These are phyloP conservation scores for Nectriaceae sp. DNA, from an alignment of 2,329 filamentous ascomycete genomes.

Conservation along the genomic window DNA sequence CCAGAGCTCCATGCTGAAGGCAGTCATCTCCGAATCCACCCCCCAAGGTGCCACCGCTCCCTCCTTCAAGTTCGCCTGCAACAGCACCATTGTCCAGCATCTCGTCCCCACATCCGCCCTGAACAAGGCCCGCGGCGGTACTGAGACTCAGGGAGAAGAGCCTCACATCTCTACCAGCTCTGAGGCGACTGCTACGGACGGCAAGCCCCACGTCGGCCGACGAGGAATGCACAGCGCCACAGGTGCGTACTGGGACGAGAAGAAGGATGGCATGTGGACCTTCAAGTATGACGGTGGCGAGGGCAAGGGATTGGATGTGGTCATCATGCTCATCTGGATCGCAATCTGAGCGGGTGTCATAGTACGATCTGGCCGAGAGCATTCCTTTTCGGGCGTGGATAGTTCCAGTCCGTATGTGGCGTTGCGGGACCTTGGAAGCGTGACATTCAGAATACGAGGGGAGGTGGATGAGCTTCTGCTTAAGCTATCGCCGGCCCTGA, in stretches of 20 bases:
- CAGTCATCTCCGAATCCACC: slow-evolving; percentile 74
- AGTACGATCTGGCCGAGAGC: slow-evolving; percentile 12
- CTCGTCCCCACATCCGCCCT: slow-evolving; percentile 67
- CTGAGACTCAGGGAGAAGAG: slow-evolving; percentile 48
- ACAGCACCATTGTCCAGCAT: slow-evolving; percentile 98
- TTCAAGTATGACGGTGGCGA: slow-evolving; percentile 78
- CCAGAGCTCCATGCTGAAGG: slow-evolving; percentile 75
- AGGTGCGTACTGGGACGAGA: slow-evolving; percentile 87
- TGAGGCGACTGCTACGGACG: slow-evolving; percentile 58
- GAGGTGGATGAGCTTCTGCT: slow-evolving; percentile 24
- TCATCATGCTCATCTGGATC: slow-evolving; percentile 79
- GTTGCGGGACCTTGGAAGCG: slow-evolving; percentile 30
- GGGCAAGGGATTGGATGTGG: slow-evolving; percentile 67
- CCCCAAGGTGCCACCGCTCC: slow-evolving; percentile 59
- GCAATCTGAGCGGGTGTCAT: slow-evolving; percentile 50
- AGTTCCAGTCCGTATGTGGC: slow-evolving; percentile 28
- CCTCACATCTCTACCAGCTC: slow-evolving; percentile 59
- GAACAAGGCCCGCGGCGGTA: slow-evolving; percentile 59
- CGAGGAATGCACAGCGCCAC: slow-evolving; percentile 89
- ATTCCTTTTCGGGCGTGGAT: slow-evolving; percentile 17
- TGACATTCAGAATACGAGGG: slow-evolving; percentile 26
- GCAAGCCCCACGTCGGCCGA: slow-evolving; percentile 74
- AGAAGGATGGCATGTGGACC: slow-evolving; percentile 87
- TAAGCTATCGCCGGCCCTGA: slow-evolving; percentile 21
- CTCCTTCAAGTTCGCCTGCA: slow-evolving; percentile 90